Percentiles rank a stretch among this genome's conserved stretches.
Conservation (phyloP, 352 stramenopile species). For the Thalassiosira exigua region DNA sequence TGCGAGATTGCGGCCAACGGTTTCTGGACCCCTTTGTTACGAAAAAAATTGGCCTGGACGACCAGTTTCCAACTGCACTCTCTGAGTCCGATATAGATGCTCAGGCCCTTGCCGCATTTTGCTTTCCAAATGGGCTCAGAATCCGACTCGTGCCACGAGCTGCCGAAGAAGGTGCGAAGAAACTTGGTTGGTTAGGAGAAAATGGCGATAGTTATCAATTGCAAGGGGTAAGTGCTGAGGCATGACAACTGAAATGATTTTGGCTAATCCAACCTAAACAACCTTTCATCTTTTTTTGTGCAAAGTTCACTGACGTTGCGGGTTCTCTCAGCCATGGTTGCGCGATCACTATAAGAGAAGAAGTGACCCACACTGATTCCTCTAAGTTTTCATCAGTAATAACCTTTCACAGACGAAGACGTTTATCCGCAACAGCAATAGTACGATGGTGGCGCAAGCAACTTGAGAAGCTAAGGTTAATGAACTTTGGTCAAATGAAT, state of each 20-base stretch:
- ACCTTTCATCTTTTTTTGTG: not conserved
- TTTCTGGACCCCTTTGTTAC: slow-evolving; percentile 59
- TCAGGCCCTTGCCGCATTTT: slow-evolving; percentile 49
- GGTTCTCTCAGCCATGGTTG: slow-evolving; percentile 52
- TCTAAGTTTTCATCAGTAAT: slow-evolving; percentile 28
- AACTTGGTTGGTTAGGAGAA: slow-evolving; percentile 57
- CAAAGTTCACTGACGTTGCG: slow-evolving; percentile 52
- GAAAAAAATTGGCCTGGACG: slow-evolving; percentile 49
- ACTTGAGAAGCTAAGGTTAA: slow-evolving; percentile 10
- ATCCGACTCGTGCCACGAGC: slow-evolving; percentile 49
- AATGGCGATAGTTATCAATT: slow-evolving; percentile 55
- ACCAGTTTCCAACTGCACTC: slow-evolving; percentile 40
- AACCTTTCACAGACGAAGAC: slow-evolving; percentile 27
- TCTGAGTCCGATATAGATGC: slow-evolving; percentile 59
- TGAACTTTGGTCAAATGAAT: not conserved
- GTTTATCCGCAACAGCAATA: slow-evolving; percentile 40
- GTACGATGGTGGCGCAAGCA: slow-evolving; percentile 46
- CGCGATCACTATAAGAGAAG: slow-evolving; percentile 55
- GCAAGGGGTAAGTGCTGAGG: slow-evolving; percentile 39
- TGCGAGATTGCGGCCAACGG: slow-evolving; percentile 24
- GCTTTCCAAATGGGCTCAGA: slow-evolving; percentile 59
- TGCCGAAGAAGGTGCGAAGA: slow-evolving; percentile 49
- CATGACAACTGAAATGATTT: not conserved
- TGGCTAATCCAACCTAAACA: not conserved
- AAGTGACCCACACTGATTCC: slow-evolving; percentile 31